Base-by-base conservation (phyloP, 306 rosid species). In the Cajanus cajan region DNA sequence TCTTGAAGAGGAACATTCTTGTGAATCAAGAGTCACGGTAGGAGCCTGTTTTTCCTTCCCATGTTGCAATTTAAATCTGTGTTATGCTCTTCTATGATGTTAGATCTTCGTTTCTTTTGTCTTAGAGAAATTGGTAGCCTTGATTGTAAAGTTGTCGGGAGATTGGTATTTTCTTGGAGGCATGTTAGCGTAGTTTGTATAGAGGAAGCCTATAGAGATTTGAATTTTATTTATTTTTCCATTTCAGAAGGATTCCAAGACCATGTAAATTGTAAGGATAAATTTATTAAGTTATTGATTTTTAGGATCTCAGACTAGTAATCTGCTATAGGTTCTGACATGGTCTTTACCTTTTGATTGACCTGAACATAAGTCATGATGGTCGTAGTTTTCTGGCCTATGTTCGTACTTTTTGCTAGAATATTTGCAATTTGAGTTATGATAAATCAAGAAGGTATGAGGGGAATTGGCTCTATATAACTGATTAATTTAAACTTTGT, bases 1-100 rank as follows among this genome's bases (percentile, higher is more conserved):
- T 78, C 97, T 96, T 63, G 98, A 93, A 82, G 98, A 93, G 22
- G 99, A 96, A 48, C 98, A 93, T 87, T 68, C 98, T 1, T 91
- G 85, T 87, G 99, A 96, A 82, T 84, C 98, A 7, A 93, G 77
- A 91, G 91, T 83, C 85, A 86, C 98, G 80, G 98, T 95, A 85
- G 5, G 87, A 43, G 47, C 2, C 16, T 80, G n/a, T 34, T 65
- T 55, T 45, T 76, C 59, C 28, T 55, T 70, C 8, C 21, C 25
- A 34, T 59, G 55, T 76, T 28, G 11, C 24, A 52, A 19, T 6
- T 39, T 64, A 63, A 74, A 83, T 82, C 81, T 82, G 28, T 65
- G 19, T 68, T 82, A 14, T 52, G 3, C 55, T 71, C 4, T 28
- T 19, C 21, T 13, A 12, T n/a, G 13, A 65, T 43, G 25, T 80